phyloP scores from a whole-genome alignment of 169 alveolate species.

The Eimeria necatrix region DNA sequence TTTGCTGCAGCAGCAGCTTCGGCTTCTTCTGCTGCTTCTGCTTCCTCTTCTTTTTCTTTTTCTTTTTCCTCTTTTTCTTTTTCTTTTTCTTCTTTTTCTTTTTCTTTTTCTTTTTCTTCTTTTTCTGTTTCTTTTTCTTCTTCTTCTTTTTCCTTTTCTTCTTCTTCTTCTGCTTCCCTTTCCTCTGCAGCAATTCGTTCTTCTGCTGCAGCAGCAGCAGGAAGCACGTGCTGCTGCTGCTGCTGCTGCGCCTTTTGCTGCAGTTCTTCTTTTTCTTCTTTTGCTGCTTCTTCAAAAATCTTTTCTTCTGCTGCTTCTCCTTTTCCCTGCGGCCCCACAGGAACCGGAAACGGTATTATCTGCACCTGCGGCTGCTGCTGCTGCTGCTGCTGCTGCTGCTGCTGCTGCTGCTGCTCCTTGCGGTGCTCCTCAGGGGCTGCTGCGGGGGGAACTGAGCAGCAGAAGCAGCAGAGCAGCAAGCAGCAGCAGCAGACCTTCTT shows the following conservation, averaged over 20 bases:
- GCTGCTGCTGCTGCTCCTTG: conserved; percentile 15
- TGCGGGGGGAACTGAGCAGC: neutral
- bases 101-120: neutral
- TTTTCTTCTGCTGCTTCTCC: neutral
- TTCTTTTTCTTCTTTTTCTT: neutral
- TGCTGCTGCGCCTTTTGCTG: neutral
- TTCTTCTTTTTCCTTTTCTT: neutral
- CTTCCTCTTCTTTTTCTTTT: neutral
- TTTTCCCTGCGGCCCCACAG: neutral
- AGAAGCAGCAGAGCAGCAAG: neutral
- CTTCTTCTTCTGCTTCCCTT: conserved; percentile 3
- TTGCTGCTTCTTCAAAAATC: neutral
- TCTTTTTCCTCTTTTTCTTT: neutral
- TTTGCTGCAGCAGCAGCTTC: neutral
- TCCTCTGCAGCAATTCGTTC: neutral
- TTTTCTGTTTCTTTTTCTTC: neutral
- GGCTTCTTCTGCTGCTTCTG: neutral
- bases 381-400: conserved; percentile 31
- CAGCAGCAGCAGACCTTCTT: neutral
- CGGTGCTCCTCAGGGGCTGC: neutral
- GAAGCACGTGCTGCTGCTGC: neutral
- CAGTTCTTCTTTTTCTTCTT: neutral
- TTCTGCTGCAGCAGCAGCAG: neutral
- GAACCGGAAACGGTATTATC: conserved; percentile 23
- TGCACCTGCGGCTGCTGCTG: conserved; percentile 26